Base-by-base conservation (phyloP, 73 alveolate genomes). In the Paramecium primaurelia region DNA sequence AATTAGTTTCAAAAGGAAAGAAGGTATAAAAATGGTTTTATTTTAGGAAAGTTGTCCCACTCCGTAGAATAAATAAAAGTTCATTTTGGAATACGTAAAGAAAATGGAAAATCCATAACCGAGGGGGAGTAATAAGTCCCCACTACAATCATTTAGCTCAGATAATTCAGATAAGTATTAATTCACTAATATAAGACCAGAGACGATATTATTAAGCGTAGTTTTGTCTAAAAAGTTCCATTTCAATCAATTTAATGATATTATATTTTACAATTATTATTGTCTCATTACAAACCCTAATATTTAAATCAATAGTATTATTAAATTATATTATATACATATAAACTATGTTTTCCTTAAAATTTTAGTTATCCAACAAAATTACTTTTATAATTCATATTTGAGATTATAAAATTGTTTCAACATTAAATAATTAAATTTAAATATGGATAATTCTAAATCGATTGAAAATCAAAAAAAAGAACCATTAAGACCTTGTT, bases 401-500 rank as follows among this genome's bases (percentile, higher is more conserved):
- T 40, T 40, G 10, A 7, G 16, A 40, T 40, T 40, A 40, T 54
- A 54, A 54, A 54, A 54, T 54, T n/a, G 36, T 54, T 18, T 54
- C 69, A n/a, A 54, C 69, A 16, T 54, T 64, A 18, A 80, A n/a
- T 80, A 80, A 80, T 80, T 32, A 80, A 80, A 80, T 32, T 25
- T 80, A 80, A 26, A 40, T 42, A 80, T 80, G 91, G 91, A 64
- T 42, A 80, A 80, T 80, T 8, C 77, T 45, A 16, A 80, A 73
- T 73, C 64, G 18, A 34, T 2, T 8, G 6, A 73, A 44, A 58
- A n/a, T 25, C 4, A 18, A 4, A 51, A 18, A 42, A 73, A n/a
- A 42, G 45, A 38, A 47, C 92, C 68, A 5, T 91, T 75, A 86
- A 92, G 77, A 92, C 95, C 97, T 4, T 94, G 97, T 36, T 94